Evolutionary conservation across 2,329 filamentous ascomycete species (phyloP), one percentile per base, ranked within the genome.

Genomic region (Stromatinia cepivora): DNA sequence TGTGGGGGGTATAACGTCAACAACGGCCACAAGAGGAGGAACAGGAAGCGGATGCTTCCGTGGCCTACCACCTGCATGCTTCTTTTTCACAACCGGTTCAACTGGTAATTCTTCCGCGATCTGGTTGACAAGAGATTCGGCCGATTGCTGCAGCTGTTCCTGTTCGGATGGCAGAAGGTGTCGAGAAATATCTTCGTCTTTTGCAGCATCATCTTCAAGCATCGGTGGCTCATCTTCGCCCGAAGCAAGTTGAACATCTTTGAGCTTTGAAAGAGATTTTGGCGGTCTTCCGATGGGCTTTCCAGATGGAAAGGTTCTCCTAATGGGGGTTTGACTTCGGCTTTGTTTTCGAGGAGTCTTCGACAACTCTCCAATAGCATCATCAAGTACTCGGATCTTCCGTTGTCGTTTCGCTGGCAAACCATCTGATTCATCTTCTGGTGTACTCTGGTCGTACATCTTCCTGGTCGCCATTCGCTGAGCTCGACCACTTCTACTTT

Each of bases 281-380:
- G 77, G 75, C 69, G 77, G 77, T n/a, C 77, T 73, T 63, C 77
- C 76, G 36, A 77, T 71, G 48, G 74, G 73, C 67, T 78, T 78
- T 34, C 77, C 77, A 50, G 76, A 77, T 50, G 75, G 71, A 67
- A 78, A 78, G 1, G 72, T 72, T 52, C 71, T 72, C 56, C 72
- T 65, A 20, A 70, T 48, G 56, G 72, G 74, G 20, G 76, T 76
- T 25, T 63, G 70, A 62, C 72, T 70, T 56, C 72, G 71, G 53
- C 72, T 75, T 25, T 63, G 56, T 3, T 71, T 62, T 50, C 72
- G 66, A 46, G 71, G 65, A 34, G 70, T 52, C 25, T 54, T 63
- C 39, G 67, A 67, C 69, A 66, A 46, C 52, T 74, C 71, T 58
- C 63, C 65, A 45, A 53, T 39, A 53, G 52, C 68, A 52, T 72